Percentiles rank a stretch among this genome's conserved stretches.
phyloP scores from a whole-genome alignment of 2,329 filamentous ascomycete genomes.

The Scolecobasidium constrictum region DNA sequence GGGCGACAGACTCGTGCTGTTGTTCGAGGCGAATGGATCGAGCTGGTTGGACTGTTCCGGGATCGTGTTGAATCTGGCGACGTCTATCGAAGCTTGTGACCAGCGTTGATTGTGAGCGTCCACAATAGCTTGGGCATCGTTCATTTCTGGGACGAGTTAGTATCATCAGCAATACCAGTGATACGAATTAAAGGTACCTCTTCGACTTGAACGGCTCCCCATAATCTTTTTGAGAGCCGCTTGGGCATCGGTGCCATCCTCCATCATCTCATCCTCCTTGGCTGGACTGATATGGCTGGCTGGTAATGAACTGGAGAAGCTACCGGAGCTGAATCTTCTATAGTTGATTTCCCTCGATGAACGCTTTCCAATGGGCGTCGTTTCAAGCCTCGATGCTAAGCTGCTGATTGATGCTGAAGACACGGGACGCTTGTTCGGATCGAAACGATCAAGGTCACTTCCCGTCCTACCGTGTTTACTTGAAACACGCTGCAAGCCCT shows the following conservation, averaged over 20 bases:
- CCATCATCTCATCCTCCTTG: conserved; percentile 4
- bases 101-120: conserved; percentile 35
- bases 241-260: conserved; percentile 20
- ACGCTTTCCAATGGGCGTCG: conserved; percentile 4
- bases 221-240: conserved; percentile 30
- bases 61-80: conserved; percentile 13
- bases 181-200: conserved; percentile 17
- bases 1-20: conserved; percentile 26
- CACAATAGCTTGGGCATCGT: conserved; percentile 19
- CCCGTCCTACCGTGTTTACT: conserved; percentile 25
- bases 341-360: conserved; percentile 7
- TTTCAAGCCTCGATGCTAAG: conserved; percentile 20
- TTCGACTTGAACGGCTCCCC: conserved; percentile 23
- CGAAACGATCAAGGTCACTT: conserved; percentile 18
- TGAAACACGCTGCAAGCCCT: conserved; percentile 17
- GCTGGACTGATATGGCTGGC: conserved; percentile 10
- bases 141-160: conserved; percentile 18
- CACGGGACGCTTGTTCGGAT: conserved; percentile 23
- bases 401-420: conserved; percentile 20
- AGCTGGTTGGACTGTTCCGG: neutral
- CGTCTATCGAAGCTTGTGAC: conserved; percentile 31
- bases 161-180: conserved; percentile 3
- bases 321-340: conserved; percentile 23
- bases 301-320: conserved; percentile 18
- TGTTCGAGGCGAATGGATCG: conserved; percentile 11